Conservation (phyloP, 225 moss, liverwort and hornwort species). For the Ulota crispa region DNA sequence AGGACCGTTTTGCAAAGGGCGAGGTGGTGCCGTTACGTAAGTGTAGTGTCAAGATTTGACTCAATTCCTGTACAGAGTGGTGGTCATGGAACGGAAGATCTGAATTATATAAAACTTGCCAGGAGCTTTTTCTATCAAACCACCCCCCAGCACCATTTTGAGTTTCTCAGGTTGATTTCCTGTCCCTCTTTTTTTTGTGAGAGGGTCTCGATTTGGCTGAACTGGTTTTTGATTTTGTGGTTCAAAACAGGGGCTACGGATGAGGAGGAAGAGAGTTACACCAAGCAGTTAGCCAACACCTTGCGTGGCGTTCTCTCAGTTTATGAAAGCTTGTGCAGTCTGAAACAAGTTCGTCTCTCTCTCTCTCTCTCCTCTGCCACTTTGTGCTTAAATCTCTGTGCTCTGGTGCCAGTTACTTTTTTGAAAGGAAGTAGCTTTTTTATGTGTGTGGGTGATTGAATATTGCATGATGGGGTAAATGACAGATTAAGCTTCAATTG, state of each 20-base stretch:
- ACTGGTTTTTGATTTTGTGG: slow-evolving; percentile 10
- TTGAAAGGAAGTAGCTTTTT: background rate
- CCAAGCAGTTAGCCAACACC: slow-evolving; percentile 39
- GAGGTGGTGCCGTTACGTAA: slow-evolving; percentile 9
- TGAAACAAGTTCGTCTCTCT: slow-evolving; percentile 51
- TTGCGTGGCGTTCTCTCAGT: slow-evolving; percentile 58
- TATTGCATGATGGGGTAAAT: background rate
- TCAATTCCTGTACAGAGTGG: background rate
- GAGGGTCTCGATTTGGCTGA: background rate
- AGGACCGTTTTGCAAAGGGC: slow-evolving; percentile 23
- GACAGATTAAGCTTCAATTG: slow-evolving; percentile 57
- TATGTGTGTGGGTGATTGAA: background rate
- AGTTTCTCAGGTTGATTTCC: background rate
- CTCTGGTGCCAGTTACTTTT: background rate
- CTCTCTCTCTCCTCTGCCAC: background rate
- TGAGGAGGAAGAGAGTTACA: slow-evolving; percentile 34
- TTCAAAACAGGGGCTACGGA: slow-evolving; percentile 28
- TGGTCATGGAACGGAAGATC: background rate
- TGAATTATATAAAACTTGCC: background rate
- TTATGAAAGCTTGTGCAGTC: slow-evolving; percentile 63
- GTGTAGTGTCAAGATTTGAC: background rate
- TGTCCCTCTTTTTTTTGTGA: background rate
- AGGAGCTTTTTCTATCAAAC: background rate
- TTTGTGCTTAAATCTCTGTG: background rate
- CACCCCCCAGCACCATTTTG: background rate